Base-by-base conservation (phyloP, 2,329 filamentous ascomycete species). In the Exophiala mesophila region DNA sequence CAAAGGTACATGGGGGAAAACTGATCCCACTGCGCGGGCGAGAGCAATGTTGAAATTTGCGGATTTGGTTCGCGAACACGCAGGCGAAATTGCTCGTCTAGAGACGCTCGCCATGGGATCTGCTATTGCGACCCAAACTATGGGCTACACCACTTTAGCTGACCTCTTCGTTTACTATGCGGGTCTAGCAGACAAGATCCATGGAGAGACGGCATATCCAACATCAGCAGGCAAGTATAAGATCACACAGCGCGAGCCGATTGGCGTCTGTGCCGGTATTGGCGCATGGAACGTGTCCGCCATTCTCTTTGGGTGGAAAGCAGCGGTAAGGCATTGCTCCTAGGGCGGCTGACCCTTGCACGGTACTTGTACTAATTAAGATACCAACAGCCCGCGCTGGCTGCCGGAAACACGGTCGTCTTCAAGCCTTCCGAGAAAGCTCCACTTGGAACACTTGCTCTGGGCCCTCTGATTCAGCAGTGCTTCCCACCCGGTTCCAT, bases 401-500 rank as follows among this genome's bases (percentile, higher is more conserved):
- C 64, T 4, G 62, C 62, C 16, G 57, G 56, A 4, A 57, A 57
- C 38, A 53, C 50, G 6, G 45, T 57, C 13, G 49, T 59, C 3
- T 18, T 59, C 9, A 59, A 58, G 41, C 52, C 55, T 9, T 50
- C 48, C 3, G 44, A 47, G 20, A 43, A 43, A 9, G 39, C 13
- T 9, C 44, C 44, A 1, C 26, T 43, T 16, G 40, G 39, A 10
- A 38, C 44, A 2, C 19, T 47, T 12, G 39, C 34, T 9, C 17
- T 47, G 2, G 45, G 19, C 5, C 40, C 39, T 9, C 15, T 44
- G 7, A 39, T 37, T 20, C 32, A 39, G 13, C 23, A 39, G 20
- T 40, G 36, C 24, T 76, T 81, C 59, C 77, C 77, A 2, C 71
- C 74, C 0, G 79, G 79, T 21, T 75, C 83, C 12, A 57, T 82